Percentiles rank a stretch among this genome's conserved stretches.
phyloP scores from a whole-genome alignment of 768 basidiomycete genomes.

The Coprinellus aureogranulatus region DNA sequence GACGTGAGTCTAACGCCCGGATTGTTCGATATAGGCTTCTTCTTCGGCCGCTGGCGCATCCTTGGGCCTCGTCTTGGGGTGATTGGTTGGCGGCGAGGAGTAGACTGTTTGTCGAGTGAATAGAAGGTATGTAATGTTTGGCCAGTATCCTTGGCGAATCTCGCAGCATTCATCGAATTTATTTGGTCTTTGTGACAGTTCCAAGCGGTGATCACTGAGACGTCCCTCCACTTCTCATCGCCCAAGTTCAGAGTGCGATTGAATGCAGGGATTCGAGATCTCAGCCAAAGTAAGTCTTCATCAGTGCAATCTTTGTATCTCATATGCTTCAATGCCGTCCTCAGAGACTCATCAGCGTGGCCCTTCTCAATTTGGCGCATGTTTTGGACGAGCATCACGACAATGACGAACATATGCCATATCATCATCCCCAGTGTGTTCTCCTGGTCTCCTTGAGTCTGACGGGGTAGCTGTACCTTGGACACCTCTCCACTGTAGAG shows the following conservation, averaged over 20 bases:
- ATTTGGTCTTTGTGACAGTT: constrained; percentile 32
- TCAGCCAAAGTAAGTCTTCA: neutral
- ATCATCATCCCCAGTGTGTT: constrained; percentile 22
- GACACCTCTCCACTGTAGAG: neutral
- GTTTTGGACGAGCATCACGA: constrained; percentile 32
- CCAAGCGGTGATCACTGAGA: constrained; percentile 31
- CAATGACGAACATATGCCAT: constrained; percentile 35
- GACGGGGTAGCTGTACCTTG: neutral
- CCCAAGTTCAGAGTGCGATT: too few species aligned
- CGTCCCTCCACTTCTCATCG: constrained; percentile 22
- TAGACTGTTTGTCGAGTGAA: neutral
- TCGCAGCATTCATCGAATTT: constrained; percentile 22
- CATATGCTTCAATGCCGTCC: neutral
- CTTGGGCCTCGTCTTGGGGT: neutral
- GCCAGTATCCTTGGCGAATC: neutral
- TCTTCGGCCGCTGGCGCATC: neutral
- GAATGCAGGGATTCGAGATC: too few species aligned
- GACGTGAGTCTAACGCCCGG: constrained; percentile 21
- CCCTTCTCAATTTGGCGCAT: constrained; percentile 25
- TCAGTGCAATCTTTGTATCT: neutral
- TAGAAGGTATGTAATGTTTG: neutral
- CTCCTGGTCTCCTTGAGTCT: constrained; percentile 15
- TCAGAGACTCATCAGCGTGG: constrained; percentile 10
- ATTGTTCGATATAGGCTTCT: neutral
- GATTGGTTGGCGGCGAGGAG: too few species aligned